phyloP scores from a whole-genome alignment of 73 alveolate genomes.

The Halteria grandinella region DNA sequence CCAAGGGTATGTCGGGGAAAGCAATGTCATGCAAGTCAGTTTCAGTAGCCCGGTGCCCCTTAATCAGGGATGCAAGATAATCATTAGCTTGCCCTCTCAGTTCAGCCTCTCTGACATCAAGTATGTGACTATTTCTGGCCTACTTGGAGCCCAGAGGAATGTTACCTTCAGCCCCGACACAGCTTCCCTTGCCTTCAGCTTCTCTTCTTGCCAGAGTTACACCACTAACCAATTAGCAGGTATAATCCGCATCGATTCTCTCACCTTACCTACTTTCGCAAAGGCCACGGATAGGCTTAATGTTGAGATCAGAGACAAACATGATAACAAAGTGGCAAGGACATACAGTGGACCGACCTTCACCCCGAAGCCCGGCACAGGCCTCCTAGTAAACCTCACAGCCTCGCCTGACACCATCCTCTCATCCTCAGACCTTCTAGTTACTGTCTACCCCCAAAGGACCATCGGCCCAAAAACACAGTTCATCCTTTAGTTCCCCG shows the following conservation, averaged over 20 bases:
- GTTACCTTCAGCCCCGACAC: constrained; percentile 15
- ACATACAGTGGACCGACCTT: constrained; percentile 56
- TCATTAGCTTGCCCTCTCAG: constrained; percentile 52
- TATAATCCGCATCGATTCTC: constrained; percentile 8
- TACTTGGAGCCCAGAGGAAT: constrained; percentile 40
- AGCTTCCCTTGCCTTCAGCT: constrained; percentile 39
- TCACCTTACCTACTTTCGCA: constrained; percentile 40
- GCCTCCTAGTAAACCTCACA: not conserved
- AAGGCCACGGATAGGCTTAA: constrained; percentile 46
- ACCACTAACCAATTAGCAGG: constrained; percentile 34
- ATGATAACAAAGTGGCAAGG: constrained; percentile 27
- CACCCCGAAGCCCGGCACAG: constrained; percentile 54
- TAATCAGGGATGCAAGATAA: constrained; percentile 50
- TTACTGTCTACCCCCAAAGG: constrained; percentile 27
- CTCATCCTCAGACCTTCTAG: constrained; percentile 20
- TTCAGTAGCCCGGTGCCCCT: constrained; percentile 72
- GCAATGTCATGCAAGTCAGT: constrained; percentile 8
- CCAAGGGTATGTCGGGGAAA: constrained; percentile 46
- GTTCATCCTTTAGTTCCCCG: constrained; percentile 12
- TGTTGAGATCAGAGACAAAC: constrained; percentile 13
- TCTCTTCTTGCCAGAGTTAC: constrained; percentile 46
- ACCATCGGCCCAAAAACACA: constrained; percentile 17
- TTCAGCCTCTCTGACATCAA: constrained; percentile 27
- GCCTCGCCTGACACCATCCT: constrained; percentile 11
- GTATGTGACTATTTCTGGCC: constrained; percentile 29